phyloP scores from a whole-genome alignment of 169 alveolate species.

The Cryptosporidium ubiquitum region DNA sequence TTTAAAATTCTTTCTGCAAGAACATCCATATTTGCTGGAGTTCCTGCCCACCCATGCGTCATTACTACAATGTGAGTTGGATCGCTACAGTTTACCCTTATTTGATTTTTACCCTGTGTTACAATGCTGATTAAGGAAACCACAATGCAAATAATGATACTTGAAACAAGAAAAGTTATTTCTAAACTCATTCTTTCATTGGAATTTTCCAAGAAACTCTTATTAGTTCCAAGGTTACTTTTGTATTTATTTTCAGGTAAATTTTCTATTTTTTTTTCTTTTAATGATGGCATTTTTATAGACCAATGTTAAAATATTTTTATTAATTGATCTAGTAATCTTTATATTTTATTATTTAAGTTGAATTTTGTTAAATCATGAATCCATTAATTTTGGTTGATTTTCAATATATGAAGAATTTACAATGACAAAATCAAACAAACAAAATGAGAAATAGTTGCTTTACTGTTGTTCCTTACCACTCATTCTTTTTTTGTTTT shows the following conservation, averaged over 20 bases:
- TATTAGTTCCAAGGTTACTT: neutral
- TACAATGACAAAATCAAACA: conserved; percentile 12
- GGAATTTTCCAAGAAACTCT: neutral
- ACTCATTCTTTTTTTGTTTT: conserved; percentile 1
- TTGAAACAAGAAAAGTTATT: conserved; percentile 22
- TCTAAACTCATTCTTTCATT: conserved; percentile 8
- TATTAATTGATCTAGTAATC: neutral
- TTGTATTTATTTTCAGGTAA: neutral
- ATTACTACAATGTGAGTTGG: conserved; percentile 61
- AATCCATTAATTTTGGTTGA: neutral
- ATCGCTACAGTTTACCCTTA: conserved; percentile 8
- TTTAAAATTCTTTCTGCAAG: conserved; percentile 52
- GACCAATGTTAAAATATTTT: neutral
- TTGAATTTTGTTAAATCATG: neutral
- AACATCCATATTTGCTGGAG: conserved; percentile 74
- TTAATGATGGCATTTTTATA: neutral
- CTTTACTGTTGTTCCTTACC: neutral
- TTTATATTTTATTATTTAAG: neutral
- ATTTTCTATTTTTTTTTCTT: neutral
- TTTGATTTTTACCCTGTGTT: conserved; percentile 50
- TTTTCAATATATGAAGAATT: neutral
- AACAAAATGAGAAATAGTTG: conserved; percentile 24
- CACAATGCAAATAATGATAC: conserved; percentile 36
- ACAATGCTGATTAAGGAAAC: conserved; percentile 44
- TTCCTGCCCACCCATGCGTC: conserved; percentile 75